Percentiles rank a stretch among this genome's conserved stretches.
phyloP scores from a whole-genome alignment of 2,329 filamentous ascomycete species.

The Calonectria hongkongensis region DNA sequence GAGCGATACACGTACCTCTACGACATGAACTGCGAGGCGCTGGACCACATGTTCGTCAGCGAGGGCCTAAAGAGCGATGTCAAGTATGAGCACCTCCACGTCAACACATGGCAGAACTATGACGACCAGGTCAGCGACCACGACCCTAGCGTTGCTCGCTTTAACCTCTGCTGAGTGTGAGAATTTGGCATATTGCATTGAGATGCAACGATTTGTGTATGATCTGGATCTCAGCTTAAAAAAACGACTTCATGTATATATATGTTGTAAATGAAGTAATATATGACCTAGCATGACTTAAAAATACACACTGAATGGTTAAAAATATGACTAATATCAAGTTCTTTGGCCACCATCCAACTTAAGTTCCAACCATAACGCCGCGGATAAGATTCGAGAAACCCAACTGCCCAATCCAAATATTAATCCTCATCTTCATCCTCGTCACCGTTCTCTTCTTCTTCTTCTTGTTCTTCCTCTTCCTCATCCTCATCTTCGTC shows the following conservation, averaged over 20 bases:
- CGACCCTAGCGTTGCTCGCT: slow-evolving; percentile 79
- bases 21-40: slow-evolving; percentile 80
- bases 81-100: slow-evolving; percentile 80
- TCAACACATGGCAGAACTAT: slow-evolving; percentile 80
- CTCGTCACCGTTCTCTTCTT: slow-evolving; percentile 22
- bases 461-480: slow-evolving; percentile 45
- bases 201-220: not conserved
- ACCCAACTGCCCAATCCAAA: too few species aligned
- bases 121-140: slow-evolving; percentile 79
- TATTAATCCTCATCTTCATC: slow-evolving; percentile 32
- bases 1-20: slow-evolving; percentile 84
- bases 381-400: not conserved
- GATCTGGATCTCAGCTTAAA: not conserved
- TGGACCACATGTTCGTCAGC: slow-evolving; percentile 83
- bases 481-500: slow-evolving; percentile 62
- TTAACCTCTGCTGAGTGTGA: slow-evolving; percentile 72
- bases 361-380: slow-evolving; percentile 3
- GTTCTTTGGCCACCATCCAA: slow-evolving; percentile 1
- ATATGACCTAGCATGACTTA: not conserved
- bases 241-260: slow-evolving; percentile 30
- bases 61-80: slow-evolving; percentile 66
- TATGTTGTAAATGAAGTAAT: slow-evolving; percentile 21
- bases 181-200: not conserved
- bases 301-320: not conserved
- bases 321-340: slow-evolving; percentile 3